These are phyloP conservation scores for Yarrowia sp. DNA, from an alignment of 805 yeast species.

Conservation along the genomic window DNA sequence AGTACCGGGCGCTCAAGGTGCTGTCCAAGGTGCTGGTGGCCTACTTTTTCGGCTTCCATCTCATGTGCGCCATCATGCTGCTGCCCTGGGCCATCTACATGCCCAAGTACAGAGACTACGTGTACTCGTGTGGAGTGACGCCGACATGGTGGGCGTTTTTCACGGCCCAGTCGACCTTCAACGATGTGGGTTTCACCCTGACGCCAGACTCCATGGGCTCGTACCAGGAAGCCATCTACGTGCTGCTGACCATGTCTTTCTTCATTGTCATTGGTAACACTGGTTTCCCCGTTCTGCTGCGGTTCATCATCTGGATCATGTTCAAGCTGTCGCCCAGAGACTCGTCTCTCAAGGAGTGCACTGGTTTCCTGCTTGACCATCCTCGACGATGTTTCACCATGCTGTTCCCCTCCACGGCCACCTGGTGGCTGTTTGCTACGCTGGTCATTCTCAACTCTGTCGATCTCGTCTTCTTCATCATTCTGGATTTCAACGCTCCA, in stretches of 20 bases:
- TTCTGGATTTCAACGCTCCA: slow-evolving; percentile 68
- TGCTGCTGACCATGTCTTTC: slow-evolving; percentile 66
- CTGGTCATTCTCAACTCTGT: slow-evolving; percentile 73
- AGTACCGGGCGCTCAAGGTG: slow-evolving; percentile 85
- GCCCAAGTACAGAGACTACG: slow-evolving; percentile 43
- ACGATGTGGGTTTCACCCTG: slow-evolving; percentile 83
- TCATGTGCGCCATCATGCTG: slow-evolving; percentile 59
- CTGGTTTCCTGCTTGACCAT: slow-evolving; percentile 88
- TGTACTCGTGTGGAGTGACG: slow-evolving; percentile 65
- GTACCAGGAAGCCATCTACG: slow-evolving; percentile 69
- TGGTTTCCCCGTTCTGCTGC: slow-evolving; percentile 84
- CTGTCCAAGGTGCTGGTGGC: slow-evolving; percentile 66
- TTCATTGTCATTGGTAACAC: slow-evolving; percentile 92
- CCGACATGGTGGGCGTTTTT: slow-evolving; percentile 96
- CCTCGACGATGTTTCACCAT: slow-evolving; percentile 97
- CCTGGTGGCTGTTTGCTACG: slow-evolving; percentile 90
- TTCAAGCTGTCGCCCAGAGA: slow-evolving; percentile 68
- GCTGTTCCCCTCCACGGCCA: slow-evolving; percentile 88
- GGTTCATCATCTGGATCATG: slow-evolving; percentile 83
- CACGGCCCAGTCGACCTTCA: slow-evolving; percentile 78
- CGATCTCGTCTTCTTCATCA: slow-evolving; percentile 80
- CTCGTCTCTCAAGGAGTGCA: slow-evolving; percentile 62
- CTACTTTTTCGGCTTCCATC: slow-evolving; percentile 80
- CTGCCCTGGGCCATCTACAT: slow-evolving; percentile 57
- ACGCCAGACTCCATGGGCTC: slow-evolving; percentile 80